Conservation (phyloP, 2,329 filamentous ascomycete species). For the Apiospora kogelbergensis region DNA sequence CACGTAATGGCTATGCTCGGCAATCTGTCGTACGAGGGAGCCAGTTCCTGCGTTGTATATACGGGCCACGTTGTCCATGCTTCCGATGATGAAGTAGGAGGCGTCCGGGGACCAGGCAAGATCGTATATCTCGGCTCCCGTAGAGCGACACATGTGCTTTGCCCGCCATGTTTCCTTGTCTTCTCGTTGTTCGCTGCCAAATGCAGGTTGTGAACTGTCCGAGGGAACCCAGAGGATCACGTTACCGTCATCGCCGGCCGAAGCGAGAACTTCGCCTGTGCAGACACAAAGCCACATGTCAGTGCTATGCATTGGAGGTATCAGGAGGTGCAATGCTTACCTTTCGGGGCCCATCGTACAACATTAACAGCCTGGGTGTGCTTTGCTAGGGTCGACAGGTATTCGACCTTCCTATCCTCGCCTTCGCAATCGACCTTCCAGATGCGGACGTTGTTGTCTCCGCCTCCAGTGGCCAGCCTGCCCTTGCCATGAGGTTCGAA, state of each 20-base stretch:
- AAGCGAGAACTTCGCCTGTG: conserved; percentile 86
- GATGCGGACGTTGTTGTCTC: conserved; percentile 92
- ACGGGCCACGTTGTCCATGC: conserved; percentile 97
- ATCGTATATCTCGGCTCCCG: conserved; percentile 96
- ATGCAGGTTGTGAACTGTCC: conserved; percentile 66
- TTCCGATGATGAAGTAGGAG: conserved; percentile 93
- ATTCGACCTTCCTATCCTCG: conserved; percentile 85
- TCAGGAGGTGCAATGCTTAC: conserved; percentile 46
- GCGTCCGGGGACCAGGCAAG: conserved; percentile 98
- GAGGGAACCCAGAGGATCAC: conserved; percentile 94
- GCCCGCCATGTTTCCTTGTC: conserved; percentile 97
- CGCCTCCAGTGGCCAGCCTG: conserved; percentile 87
- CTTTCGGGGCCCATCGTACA: conserved; percentile 91
- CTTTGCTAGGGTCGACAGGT: conserved; percentile 86
- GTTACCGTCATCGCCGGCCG: conserved; percentile 95
- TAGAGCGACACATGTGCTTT: conserved; percentile 96
- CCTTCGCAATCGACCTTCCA: conserved; percentile 88
- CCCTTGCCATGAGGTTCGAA: conserved; percentile 93
- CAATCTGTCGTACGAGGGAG: conserved; percentile 81
- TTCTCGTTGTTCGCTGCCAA: conserved; percentile 83
- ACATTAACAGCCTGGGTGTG: conserved; percentile 98
- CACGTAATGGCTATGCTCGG: conserved; percentile 96
- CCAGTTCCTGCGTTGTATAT: conserved; percentile 94
- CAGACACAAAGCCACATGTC: background rate
- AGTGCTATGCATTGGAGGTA: conserved; percentile 12